Percentiles rank a stretch among this genome's conserved stretches.
These are phyloP conservation scores for Bisporella sp. DNA, from an alignment of 2,329 filamentous ascomycete species.

Conservation along the genomic window DNA sequence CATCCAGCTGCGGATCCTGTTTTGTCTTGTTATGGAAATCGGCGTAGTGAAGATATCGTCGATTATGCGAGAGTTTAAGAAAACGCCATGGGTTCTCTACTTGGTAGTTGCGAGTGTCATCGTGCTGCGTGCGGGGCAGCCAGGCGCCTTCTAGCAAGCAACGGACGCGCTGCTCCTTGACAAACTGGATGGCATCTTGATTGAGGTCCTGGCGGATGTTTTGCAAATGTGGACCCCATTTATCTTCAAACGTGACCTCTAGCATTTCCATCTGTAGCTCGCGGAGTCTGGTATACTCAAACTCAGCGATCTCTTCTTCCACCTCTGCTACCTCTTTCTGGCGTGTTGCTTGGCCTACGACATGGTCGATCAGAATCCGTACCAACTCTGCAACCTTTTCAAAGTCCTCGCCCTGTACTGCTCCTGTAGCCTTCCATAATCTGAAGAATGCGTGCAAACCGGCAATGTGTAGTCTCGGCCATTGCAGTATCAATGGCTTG, in stretches of 20 bases:
- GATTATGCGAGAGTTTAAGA: conserved; percentile 83
- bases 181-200: conserved; percentile 87
- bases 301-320: conserved; percentile 81
- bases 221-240: conserved; percentile 83
- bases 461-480: conserved; percentile 83
- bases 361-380: conserved; percentile 82
- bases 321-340: conserved; percentile 80
- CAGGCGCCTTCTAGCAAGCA: conserved; percentile 84
- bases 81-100: conserved; percentile 44
- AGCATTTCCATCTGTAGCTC: conserved; percentile 90
- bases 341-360: conserved; percentile 74
- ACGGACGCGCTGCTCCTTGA: conserved; percentile 92
- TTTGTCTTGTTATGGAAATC: conserved; percentile 65
- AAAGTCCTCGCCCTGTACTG: conserved; percentile 71
- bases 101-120: conserved; percentile 33
- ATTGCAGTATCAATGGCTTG: conserved; percentile 81
- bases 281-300: conserved; percentile 70
- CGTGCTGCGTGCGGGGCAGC: conserved; percentile 52
- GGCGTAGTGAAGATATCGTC: conserved; percentile 82
- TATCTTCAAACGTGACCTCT: conserved; percentile 86
- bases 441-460: conserved; percentile 83
- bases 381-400: conserved; percentile 89
- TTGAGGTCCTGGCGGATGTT: conserved; percentile 89
- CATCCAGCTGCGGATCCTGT: conserved; percentile 64
- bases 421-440: conserved; percentile 85